Evolutionary conservation across 768 basidiomycete species (phyloP).

Genomic region (Suillus fuscotomentosus): DNA sequence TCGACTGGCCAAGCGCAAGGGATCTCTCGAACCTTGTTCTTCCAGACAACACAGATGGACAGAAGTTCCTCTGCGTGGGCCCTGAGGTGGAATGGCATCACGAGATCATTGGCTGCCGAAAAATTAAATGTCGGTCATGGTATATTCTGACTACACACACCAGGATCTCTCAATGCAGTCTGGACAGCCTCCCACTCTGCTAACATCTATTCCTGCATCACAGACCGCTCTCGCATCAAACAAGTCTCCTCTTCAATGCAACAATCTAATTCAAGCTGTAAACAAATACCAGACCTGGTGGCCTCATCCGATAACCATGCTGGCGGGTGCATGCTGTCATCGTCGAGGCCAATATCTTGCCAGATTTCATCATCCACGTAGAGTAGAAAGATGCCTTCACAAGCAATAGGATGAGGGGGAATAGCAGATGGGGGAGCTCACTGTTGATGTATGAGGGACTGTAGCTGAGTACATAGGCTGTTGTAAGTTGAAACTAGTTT

Average conservation of each 20-base stretch:
- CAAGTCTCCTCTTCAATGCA: background rate
- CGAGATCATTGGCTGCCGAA: too few species aligned
- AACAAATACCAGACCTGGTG: background rate
- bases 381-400: background rate
- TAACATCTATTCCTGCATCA: background rate
- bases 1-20: too few species aligned
- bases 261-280: background rate
- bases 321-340: background rate
- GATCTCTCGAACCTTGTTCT: too few species aligned
- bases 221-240: background rate
- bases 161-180: background rate
- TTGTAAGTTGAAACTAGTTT: slow-evolving; percentile 26
- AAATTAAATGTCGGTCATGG: background rate
- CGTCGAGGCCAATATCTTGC: background rate
- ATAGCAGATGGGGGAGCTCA: slow-evolving; percentile 22
- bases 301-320: background rate
- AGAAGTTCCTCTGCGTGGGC: too few species aligned
- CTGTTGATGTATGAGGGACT: slow-evolving; percentile 8
- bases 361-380: background rate
- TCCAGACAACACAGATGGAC: too few species aligned
- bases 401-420: slow-evolving; percentile 18
- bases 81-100: too few species aligned
- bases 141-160: slow-evolving; percentile 6
- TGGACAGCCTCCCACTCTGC: background rate
- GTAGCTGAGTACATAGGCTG: slow-evolving; percentile 19